Evolutionary conservation across 139 green algal genomes (phyloP), one percentile per base, ranked within the genome.

Genomic region (Coccomyxa sp.): DNA sequence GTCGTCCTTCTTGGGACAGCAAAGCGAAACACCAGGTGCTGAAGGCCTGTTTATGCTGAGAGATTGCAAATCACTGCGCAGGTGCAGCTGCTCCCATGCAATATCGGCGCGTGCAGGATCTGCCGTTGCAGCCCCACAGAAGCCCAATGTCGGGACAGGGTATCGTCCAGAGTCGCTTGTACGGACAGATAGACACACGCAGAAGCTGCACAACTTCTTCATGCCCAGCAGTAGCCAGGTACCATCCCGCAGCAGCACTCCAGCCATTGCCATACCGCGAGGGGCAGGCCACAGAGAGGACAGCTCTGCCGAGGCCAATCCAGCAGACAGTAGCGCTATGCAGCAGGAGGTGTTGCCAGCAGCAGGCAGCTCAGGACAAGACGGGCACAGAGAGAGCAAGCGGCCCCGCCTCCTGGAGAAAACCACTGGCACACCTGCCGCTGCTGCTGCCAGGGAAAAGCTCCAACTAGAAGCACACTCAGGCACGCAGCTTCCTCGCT

Each of bases 181-280:
- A 22, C 64, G 64, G 0, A 72, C 27, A 72, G 29, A 72, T 92
- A 3, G 87, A 97, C 78, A 35, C 91, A 24, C 39, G 54, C 22
- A 37, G 73, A 0, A 70, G 95, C 36, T 91, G 79, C 35, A 58
- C 83, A 14, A 91, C 96, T 84, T 79, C 97, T 68, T 89, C 94
- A 55, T 94, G 94, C 71, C 94, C 82, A 77, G 31, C 85, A 97
- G 38, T 44, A 78, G 29, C 85, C 87, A 16, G 94, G 87, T 37
- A 37, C 40, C 80, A 82, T 58, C 41, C 24, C 27, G 69, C 70
- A 9, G 81, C 95, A 41, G 14, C 39, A 24, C 87, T 98, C 68
- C 22, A 64, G 5, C 22, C 50, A 18, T 64, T 64, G 22, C 50
- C 22, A 64, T 2, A 64, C 50, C 5, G 22, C 27, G 50, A 64